Percentiles rank a stretch among this genome's conserved stretches.
These are phyloP conservation scores for Xylariales sp. DNA, from an alignment of 2,329 filamentous ascomycete species.

Conservation along the genomic window DNA sequence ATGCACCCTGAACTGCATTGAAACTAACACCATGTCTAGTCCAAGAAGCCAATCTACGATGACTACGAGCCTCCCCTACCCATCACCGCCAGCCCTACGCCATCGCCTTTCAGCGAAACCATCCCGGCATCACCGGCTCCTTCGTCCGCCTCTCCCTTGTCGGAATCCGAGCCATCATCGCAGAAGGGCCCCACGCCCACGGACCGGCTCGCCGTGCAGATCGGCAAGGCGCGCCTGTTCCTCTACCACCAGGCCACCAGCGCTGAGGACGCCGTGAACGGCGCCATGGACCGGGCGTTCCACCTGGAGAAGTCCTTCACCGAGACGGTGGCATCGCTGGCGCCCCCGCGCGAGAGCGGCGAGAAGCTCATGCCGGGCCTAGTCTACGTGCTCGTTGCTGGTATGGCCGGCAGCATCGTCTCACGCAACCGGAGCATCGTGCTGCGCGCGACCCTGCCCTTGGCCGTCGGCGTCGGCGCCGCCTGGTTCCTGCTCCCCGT, in stretches of 20 bases:
- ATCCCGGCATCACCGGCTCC: conserved; percentile 20
- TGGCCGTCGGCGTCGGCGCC: conserved; percentile 75
- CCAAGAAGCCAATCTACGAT: conserved; percentile 78
- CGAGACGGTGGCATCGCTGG: conserved; percentile 80
- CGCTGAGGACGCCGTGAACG: conserved; percentile 80
- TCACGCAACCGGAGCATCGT: conserved; percentile 83
- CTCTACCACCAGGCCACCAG: conserved; percentile 70
- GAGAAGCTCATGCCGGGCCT: conserved; percentile 86
- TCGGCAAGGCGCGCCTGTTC: conserved; percentile 75
- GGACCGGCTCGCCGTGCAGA: conserved; percentile 79
- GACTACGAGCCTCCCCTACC: conserved; percentile 46
- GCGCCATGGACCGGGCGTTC: conserved; percentile 74
- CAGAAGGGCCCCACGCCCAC: conserved; percentile 69
- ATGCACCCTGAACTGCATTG: no score
- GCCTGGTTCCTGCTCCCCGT: conserved; percentile 82
- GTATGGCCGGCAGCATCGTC: conserved; percentile 92
- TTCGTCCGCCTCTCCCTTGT: conserved; percentile 13
- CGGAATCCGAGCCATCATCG: conserved; percentile 18
- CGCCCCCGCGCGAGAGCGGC: conserved; percentile 77
- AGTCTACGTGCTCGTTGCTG: conserved; percentile 88
- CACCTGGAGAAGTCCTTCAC: conserved; percentile 87
- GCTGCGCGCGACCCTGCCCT: conserved; percentile 70
- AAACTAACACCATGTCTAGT: conserved; percentile 28
- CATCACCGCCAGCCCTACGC: conserved; percentile 17
- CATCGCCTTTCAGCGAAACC: conserved; percentile 27